Evolutionary conservation across 345 rosid species (phyloP).

Genomic region (Gossypium thurberi): DNA sequence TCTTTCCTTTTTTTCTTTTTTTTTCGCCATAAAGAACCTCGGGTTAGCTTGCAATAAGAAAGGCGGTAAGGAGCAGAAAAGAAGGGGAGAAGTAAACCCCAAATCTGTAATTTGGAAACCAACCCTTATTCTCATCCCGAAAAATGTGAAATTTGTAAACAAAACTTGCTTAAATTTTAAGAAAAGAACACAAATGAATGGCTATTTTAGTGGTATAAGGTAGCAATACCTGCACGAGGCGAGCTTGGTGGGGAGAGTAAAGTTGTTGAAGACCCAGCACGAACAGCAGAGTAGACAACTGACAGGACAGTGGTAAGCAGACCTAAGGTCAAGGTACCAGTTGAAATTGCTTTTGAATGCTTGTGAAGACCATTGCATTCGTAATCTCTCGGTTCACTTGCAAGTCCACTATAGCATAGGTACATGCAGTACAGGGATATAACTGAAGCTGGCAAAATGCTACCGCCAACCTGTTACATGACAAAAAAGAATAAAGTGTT

Average conservation of each 20-base stretch:
- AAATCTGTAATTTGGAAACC: background rate
- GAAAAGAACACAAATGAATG: background rate
- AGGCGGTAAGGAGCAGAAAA: background rate
- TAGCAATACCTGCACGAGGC: conserved; percentile 71
- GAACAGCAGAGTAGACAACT: conserved; percentile 94
- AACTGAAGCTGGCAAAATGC: conserved; percentile 84
- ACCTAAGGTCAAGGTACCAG: conserved; percentile 78
- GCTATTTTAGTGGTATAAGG: background rate
- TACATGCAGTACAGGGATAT: conserved; percentile 89
- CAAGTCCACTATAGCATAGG: conserved; percentile 91
- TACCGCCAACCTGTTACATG: conserved; percentile 68
- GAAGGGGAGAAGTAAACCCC: background rate
- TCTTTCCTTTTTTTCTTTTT: background rate
- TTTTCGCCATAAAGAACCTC: background rate
- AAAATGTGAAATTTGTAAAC: background rate
- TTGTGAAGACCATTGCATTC: conserved; percentile 92
- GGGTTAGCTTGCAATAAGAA: background rate
- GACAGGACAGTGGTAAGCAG: conserved; percentile 84
- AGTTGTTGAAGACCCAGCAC: conserved; percentile 94
- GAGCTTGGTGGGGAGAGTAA: conserved; percentile 85
- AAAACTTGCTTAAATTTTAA: background rate
- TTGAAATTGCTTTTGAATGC: conserved; percentile 85
- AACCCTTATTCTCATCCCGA: background rate
- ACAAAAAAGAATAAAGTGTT: background rate
- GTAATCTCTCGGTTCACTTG: conserved; percentile 92